phyloP scores from a whole-genome alignment of 1,284 basidiomycete genomes.

The Somion occarium region DNA sequence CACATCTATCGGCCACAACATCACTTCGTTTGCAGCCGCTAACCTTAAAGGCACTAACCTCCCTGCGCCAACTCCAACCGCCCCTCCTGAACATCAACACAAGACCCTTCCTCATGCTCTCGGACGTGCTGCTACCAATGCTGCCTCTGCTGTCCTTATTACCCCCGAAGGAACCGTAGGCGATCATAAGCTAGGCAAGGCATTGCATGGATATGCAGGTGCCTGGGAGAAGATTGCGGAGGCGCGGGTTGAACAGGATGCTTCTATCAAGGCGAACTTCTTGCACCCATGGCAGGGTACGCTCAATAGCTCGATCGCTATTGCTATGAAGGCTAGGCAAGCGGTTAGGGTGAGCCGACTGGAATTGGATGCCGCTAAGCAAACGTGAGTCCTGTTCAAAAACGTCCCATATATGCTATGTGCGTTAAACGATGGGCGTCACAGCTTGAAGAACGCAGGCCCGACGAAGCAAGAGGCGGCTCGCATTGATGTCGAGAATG shows the following conservation, averaged over 20 bases:
- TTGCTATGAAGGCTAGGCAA: constrained; percentile 87
- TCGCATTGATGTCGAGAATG: constrained; percentile 87
- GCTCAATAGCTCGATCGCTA: constrained; percentile 72
- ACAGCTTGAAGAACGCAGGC: constrained; percentile 71
- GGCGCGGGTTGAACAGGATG: constrained; percentile 83
- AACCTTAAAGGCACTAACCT: constrained; percentile 89
- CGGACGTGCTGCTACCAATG: constrained; percentile 73
- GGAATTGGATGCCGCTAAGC: constrained; percentile 59
- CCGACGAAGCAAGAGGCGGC: constrained; percentile 85
- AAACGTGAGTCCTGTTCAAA: constrained; percentile 43
- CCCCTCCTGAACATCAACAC: constrained; percentile 57
- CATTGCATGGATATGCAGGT: constrained; percentile 74
- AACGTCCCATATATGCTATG: not conserved
- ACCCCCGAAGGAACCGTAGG: constrained; percentile 36
- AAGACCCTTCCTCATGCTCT: constrained; percentile 97
- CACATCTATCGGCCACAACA: constrained; percentile 69
- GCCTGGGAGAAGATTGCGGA: constrained; percentile 89
- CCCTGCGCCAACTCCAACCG: constrained; percentile 66
- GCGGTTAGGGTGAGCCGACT: constrained; percentile 81
- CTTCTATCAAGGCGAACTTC: constrained; percentile 69
- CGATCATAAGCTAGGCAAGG: constrained; percentile 70
- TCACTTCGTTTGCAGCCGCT: constrained; percentile 83
- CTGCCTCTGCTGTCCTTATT: constrained; percentile 52
- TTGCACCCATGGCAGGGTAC: constrained; percentile 91
- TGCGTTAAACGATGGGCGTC: not conserved